Base-by-base conservation (phyloP, 2,329 filamentous ascomycete species). In the Aureobasidium sp. region DNA sequence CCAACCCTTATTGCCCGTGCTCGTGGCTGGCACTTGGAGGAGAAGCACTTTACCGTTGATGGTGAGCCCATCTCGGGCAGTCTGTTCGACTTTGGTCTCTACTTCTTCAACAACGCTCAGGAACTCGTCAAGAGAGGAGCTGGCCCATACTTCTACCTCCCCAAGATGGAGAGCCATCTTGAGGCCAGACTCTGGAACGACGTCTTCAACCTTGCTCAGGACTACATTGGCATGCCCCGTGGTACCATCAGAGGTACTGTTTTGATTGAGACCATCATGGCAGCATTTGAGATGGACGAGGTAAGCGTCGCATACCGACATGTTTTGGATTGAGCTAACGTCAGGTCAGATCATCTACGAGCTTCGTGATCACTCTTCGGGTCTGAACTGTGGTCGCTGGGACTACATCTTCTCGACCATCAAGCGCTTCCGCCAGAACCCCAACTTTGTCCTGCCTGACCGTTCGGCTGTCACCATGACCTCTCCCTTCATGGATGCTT, bases 371-470 rank as follows among this genome's bases (percentile, higher is more conserved):
- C 94, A 99, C 82, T 93, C 88, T 75, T 89, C 93, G 7, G 94
- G 94, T 52, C 85, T 99, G 72, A 99, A 99, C 86, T 97, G 94
- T 78, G 94, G 94, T 67, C 89, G 94, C 69, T 99, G 94, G 94
- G 94, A 99, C 75, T 99, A 99, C 83, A 97, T 99, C 79, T 99
- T 99, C 84, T 94, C 89, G 76, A 91, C 93, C 73, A 97, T 99
- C 82, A 99, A 99, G 85, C 96, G 96, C 78, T 96, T 97, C 88
- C 90, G 94, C 74, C 86, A 96, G 72, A 94, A 97, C 81, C 82
- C 89, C 70, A 87, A 88, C 79, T 97, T 97, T 74, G 86, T 97
- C 62, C 87, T 99, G 22, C 94, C 94, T 31, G 93, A 99, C 76
- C 90, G 94, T 65, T 87, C 87, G 61, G 83, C 85, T 64, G 91